Base-by-base conservation (phyloP, 495 filamentous ascomycete species). In the Podospora fimiseda region DNA sequence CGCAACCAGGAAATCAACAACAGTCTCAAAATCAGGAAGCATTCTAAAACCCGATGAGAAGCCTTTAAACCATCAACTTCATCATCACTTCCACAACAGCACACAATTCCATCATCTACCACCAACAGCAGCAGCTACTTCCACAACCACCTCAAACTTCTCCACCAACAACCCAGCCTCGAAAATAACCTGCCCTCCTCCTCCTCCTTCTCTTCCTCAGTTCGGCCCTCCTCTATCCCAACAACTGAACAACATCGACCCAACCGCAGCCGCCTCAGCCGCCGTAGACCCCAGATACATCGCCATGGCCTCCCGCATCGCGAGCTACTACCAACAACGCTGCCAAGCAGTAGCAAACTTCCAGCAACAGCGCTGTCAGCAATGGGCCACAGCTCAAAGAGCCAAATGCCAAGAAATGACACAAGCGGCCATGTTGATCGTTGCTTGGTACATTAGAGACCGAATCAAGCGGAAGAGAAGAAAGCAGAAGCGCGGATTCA, bases 361-460 rank as follows among this genome's bases (percentile, higher is more conserved):
- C 54, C 67, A 69, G 54, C 65, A 68, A 22, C 65, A 68, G 57
- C 58, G 64, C 20, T 70, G 67, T 56, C 64, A 67, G 61, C 56
- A 57, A 13, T 70, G 67, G 67, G 67, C 67, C 15, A 60, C 24
- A 50, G 49, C 57, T 24, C 65, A 70, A 49, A 60, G 64, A 30
- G 54, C 61, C 47, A 67, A 65, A 43, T 67, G 63, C 48, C 65
- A 65, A 53, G 67, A 68, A 57, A 67, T 69, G 61, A 65, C 59
- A 52, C 63, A 65, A 50, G 65, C 66, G 0, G 59, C 67, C 19
- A 70, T 68, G 61, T 48, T 69, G 43, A 57, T 70, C 19, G 64
- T 70, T 20, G 67, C 67, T 5, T 70, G 67, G 67, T 70, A 70
- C 47, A 60, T 67, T 20, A 58, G 67, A 9, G 67, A 70, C 41